Percentiles rank a stretch among this genome's conserved stretches.
Evolutionary conservation across 805 yeast genomes (phyloP).

Genomic region (Hanseniaspora occidentalis): DNA sequence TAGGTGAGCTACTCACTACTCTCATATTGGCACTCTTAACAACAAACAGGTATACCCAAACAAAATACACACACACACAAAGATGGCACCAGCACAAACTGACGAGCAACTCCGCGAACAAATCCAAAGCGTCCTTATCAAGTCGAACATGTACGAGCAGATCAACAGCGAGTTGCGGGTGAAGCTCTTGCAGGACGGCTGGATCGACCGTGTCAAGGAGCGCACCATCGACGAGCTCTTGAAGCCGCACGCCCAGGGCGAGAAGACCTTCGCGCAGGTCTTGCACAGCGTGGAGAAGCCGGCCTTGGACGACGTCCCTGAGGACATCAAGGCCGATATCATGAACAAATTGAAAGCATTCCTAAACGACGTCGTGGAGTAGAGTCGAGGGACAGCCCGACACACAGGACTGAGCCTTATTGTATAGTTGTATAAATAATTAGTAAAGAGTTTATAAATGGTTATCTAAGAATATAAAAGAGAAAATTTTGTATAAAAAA

Average conservation of each 20-base stretch:
- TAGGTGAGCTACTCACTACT: too few species aligned
- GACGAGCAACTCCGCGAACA: neutral
- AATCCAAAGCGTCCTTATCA: neutral
- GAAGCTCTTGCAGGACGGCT: slow-evolving; percentile 63
- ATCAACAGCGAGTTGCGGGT: slow-evolving; percentile 33
- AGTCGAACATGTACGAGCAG: neutral
- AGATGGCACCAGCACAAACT: neutral
- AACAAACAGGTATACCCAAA: too few species aligned
- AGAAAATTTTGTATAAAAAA: too few species aligned
- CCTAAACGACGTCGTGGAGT: slow-evolving; percentile 36
- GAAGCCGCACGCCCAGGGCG: slow-evolving; percentile 21
- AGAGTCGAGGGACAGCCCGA: too few species aligned
- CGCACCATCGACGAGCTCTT: slow-evolving; percentile 38
- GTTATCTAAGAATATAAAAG: too few species aligned
- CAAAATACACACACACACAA: neutral
- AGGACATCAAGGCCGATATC: slow-evolving; percentile 45
- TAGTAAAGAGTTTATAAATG: too few species aligned
- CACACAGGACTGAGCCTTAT: too few species aligned
- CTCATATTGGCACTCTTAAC: too few species aligned
- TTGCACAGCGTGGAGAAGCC: slow-evolving; percentile 43
- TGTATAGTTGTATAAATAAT: too few species aligned
- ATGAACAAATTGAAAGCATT: slow-evolving; percentile 46
- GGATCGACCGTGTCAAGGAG: slow-evolving; percentile 66
- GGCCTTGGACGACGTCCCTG: slow-evolving; percentile 62
- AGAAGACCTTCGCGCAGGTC: slow-evolving; percentile 41